Base-by-base conservation (phyloP, 495 filamentous ascomycete species). In the Aspergillus coremiiformis region DNA sequence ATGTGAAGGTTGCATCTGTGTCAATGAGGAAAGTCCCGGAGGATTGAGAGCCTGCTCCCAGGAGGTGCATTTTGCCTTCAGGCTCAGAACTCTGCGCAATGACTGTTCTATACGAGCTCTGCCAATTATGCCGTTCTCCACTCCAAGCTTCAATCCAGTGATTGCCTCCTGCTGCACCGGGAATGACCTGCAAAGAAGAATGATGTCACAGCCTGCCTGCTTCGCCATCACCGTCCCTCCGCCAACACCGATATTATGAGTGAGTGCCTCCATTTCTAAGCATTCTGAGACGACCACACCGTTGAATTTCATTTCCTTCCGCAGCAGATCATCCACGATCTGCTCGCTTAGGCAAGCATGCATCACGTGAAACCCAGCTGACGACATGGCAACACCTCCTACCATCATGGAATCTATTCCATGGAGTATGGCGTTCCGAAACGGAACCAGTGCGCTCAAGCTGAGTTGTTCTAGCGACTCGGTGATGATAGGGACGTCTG, bases 281-380 rank as follows among this genome's bases (percentile, higher is more conserved):
- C 90, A 95, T 60, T 95, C 90, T 0, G 89, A 94, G 39, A 95
- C 86, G n/a, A 89, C 89, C 6, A 95, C 90, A 3, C 90, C 90
- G 51, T 88, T 77, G 60, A 95, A 95, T 7, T 86, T 84, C 39
- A 95, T 76, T 54, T 94, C 87, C 44, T 84, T 84, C 15, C 90
- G 78, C 14, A 95, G 69, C 14, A 95, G 71, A 32, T 89, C 87
- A 53, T 95, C 86, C 19, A 95, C 87, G 5, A 95, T 88, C 60
- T 94, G 89, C 53, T 94, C 87, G 10, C 87, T 91, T 7, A 95
- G 75, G 61, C 90, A 95, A 39, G 90, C 90, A 63, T 95, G 89
- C 83, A 90, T 92, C 32, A 90, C 86, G 56, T 91, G 90, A 72
- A 93, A 86, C 26, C 86, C 86, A 12, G 86, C 84, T 32, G 87